Base-by-base conservation (phyloP, 73 alveolate species). In the Uronychia setigera region DNA sequence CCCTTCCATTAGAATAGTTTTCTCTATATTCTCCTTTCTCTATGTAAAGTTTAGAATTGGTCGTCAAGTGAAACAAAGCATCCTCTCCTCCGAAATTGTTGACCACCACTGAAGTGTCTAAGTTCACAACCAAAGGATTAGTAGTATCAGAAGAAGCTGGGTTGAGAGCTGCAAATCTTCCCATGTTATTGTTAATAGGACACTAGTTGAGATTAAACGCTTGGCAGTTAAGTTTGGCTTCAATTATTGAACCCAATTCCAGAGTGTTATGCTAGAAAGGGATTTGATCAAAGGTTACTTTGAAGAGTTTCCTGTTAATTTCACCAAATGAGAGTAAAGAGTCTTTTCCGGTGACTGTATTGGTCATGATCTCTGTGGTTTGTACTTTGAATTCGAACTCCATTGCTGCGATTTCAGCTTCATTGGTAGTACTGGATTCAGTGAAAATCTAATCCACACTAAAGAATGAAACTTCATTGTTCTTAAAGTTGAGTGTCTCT, bases 1-100 rank as follows among this genome's bases (percentile, higher is more conserved):
- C 91, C 35, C 91, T 32, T 27, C 91, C 91, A 9, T 74, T 46
- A 32, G 86, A 77, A 32, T 77, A 85, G 33, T 85, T 85, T 74
- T 85, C 86, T 28, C 27, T 0, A 46, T 74, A 85, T 0, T 28
- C 30, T 26, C 85, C 76, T 19, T 29, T 28, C 35, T 80, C 59
- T 0, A 79, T 59, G 13, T 31, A 35, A 25, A 85, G 32, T 19
- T 77, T 35, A 25, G 91, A 85, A 32, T 85, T 85, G 26, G 91
- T 85, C 0, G 91, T 85, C 31, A 85, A 26, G 76, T 85, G 58
- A 5, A 76, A 34, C 26, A 85, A 35, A 28, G 86, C 91, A 31
- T 85, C 86, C 30, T 77, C 85, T 35, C 74, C 59, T 0, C 80
- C 86, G 46, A 74, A 85, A 31, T 85, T 85, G 33, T 76, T 30